Base-by-base conservation (phyloP, 495 filamentous ascomycete genomes). In the Oidiodendron maius region DNA sequence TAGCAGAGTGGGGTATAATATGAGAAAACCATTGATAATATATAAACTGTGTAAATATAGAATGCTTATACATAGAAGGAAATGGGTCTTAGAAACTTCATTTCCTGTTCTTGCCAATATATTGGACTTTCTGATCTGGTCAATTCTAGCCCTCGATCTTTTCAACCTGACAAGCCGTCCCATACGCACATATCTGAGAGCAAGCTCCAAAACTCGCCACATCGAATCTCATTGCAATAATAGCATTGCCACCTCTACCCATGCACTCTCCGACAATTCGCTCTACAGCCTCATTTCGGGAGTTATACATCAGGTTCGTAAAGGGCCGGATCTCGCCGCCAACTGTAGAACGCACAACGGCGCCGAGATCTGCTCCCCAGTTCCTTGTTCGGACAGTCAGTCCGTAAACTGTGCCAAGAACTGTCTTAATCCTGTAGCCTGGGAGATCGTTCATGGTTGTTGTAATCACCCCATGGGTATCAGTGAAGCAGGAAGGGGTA, bases 121-220 rank as follows among this genome's bases (percentile, higher is more conserved):
- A n/a, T n/a, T n/a, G n/a, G n/a, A n/a, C n/a, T n/a, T n/a, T n/a
- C n/a, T n/a, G n/a, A n/a, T n/a, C n/a, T n/a, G n/a, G n/a, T n/a
- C n/a, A n/a, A n/a, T n/a, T n/a, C n/a, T n/a, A n/a, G n/a, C n/a
- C n/a, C 25, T 64, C 67, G 48, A 75, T 50, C 51, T 69, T 68
- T 56, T 81, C 75, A 17, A 80, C 61, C 21, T 75, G 37, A 50
- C 69, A 71, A 9, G 77, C 78, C 4, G 78, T 82, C 1, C 78
- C 78, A 63, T 80, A 82, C 1, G 76, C 77, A 57, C 73, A 76
- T n/a, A n/a, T n/a, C n/a, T n/a, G n/a, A n/a, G n/a, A n/a, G n/a
- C n/a, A n/a, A n/a, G 4, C 26, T 2, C 24, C 28, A 3, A 13
- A 40, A 30, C 24, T 1, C 1, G 3, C 9, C 61, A 28, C 64